phyloP scores from a whole-genome alignment of 2,329 filamentous ascomycete species.

The Colletotrichum sp. region DNA sequence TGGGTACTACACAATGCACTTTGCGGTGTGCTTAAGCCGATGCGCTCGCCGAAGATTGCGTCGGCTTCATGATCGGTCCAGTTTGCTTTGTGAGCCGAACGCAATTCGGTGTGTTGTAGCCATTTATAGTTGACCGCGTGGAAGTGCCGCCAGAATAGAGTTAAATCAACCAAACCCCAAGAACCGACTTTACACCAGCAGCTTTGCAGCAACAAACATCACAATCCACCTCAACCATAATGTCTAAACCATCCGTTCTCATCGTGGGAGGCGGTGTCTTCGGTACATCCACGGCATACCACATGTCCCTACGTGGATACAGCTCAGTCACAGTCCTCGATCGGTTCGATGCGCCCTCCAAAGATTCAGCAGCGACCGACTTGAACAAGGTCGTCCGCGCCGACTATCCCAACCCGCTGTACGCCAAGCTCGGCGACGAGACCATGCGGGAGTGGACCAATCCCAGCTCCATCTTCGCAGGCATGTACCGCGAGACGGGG shows the following conservation, averaged over 20 bases:
- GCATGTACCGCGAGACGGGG: conserved; percentile 33
- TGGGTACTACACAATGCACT: background rate
- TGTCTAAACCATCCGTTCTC: conserved; percentile 30
- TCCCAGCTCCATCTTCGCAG: conserved; percentile 26
- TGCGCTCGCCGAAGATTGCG: background rate
- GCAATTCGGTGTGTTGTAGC: background rate
- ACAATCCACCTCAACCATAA: background rate
- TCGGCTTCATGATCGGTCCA: background rate
- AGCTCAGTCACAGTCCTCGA: conserved; percentile 28
- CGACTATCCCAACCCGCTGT: conserved; percentile 35
- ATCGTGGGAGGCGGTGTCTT: conserved; percentile 33
- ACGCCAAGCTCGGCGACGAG: conserved; percentile 31
- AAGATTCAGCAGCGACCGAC: conserved; percentile 31
- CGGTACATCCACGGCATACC: conserved; percentile 38
- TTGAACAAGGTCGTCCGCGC: conserved; percentile 41
- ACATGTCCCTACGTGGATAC: conserved; percentile 26
- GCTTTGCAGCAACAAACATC: background rate
- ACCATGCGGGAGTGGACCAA: conserved; percentile 31
- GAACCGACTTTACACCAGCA: background rate
- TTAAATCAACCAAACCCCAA: background rate
- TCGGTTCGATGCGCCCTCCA: conserved; percentile 26
- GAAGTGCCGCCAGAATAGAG: background rate
- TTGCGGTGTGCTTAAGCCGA: background rate
- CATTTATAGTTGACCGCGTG: background rate
- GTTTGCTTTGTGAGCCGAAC: background rate